A percentile compares a stretch with the other conserved stretches of the same genome.
Evolutionary conservation across 2,329 filamentous ascomycete species (phyloP).

Genomic region (Stromatinia cepivora): DNA sequence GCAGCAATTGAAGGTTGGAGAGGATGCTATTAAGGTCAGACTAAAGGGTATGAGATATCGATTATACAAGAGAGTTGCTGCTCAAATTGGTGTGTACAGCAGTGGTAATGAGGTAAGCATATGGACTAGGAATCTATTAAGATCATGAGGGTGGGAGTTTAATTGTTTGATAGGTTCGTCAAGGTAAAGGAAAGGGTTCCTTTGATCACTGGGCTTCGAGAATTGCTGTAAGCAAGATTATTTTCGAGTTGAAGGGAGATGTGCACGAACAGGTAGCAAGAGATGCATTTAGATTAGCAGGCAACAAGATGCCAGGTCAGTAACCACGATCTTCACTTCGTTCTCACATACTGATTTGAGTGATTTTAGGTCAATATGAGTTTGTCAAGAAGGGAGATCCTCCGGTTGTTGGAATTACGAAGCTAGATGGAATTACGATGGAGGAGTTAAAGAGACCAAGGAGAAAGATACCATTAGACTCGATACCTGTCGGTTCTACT

Average conservation of each 20-base stretch:
- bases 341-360: conserved; percentile 33
- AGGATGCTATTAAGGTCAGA: conserved; percentile 88
- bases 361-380: conserved; percentile 70
- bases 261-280: conserved; percentile 92
- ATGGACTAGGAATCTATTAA: not conserved
- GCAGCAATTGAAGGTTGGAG: conserved; percentile 81
- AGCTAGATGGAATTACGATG: conserved; percentile 77
- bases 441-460: conserved; percentile 82
- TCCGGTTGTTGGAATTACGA: conserved; percentile 88
- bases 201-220: conserved; percentile 96
- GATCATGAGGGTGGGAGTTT: conserved; percentile 12
- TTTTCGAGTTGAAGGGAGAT: conserved; percentile 90
- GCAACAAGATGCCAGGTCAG: conserved; percentile 89
- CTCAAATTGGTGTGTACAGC: conserved; percentile 92
- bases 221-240: conserved; percentile 84
- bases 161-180: conserved; percentile 64
- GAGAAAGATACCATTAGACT: conserved; percentile 44
- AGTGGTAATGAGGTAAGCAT: conserved; percentile 81
- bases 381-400: conserved; percentile 92
- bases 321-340: conserved; percentile 26
- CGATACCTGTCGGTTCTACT: conserved; percentile 29
- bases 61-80: conserved; percentile 85
- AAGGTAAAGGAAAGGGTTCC: conserved; percentile 98
- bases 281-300: conserved; percentile 91
- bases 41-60: conserved; percentile 90